Percentiles rank a stretch among this genome's conserved stretches.
phyloP scores from a whole-genome alignment of 2,329 filamentous ascomycete genomes.

The Fusarium lateritium region DNA sequence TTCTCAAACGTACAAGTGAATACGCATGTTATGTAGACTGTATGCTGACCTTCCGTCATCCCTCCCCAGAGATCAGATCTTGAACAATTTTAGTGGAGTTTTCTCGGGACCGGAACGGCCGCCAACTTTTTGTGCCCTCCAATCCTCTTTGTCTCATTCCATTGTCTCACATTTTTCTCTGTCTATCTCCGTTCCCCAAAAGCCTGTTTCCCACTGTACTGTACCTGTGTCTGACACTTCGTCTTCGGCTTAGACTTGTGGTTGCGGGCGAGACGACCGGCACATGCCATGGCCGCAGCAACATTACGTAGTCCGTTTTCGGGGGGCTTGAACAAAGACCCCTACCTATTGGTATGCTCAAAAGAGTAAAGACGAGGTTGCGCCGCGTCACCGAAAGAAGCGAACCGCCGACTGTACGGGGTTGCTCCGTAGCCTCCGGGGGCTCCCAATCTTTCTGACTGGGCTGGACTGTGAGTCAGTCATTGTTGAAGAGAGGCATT shows the following conservation, averaged over 20 bases:
- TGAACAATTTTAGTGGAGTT: constrained; percentile 10
- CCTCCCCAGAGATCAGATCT: constrained; percentile 22
- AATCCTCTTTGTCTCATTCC: background rate
- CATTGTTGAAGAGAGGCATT: background rate
- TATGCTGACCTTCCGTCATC: constrained; percentile 33
- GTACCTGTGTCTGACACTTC: background rate
- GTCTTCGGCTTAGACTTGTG: background rate
- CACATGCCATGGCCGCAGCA: constrained; percentile 18
- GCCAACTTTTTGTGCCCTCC: background rate
- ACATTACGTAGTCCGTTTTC: constrained; percentile 36
- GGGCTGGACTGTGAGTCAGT: background rate
- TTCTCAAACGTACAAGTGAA: constrained; percentile 11
- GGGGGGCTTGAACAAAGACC: constrained; percentile 26
- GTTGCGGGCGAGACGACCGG: constrained; percentile 9
- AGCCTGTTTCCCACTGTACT: background rate
- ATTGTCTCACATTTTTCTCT: constrained; percentile 1
- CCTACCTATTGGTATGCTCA: constrained; percentile 7
- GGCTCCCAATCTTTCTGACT: background rate
- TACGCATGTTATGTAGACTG: background rate
- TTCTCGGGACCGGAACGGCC: constrained; percentile 24
- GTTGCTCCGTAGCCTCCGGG: constrained; percentile 31
- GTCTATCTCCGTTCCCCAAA: background rate
- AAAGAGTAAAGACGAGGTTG: constrained; percentile 26
- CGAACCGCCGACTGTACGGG: constrained; percentile 24
- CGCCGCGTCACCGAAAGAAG: constrained; percentile 41